Evolutionary conservation across 75 land plant species (phyloP).

Genomic region (Pseudotsuga menziesii): DNA sequence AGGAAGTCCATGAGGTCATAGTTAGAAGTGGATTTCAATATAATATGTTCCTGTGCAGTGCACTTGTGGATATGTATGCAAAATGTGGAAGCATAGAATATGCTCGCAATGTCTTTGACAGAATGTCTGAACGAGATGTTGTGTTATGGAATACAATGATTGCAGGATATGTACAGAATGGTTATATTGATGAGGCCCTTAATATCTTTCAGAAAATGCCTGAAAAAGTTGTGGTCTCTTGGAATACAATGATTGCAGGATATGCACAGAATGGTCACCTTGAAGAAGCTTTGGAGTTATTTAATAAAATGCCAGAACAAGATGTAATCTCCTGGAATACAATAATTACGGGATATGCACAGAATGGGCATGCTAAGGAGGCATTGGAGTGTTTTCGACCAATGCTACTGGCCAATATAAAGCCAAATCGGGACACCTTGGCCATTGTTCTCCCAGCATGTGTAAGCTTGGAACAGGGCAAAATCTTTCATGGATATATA

Average conservation of each 20-base stretch:
- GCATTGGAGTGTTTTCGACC: constrained; percentile 25
- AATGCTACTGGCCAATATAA: constrained; percentile 17
- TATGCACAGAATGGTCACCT: no score
- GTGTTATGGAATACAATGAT: constrained; percentile 52
- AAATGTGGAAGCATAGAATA: constrained; percentile 36
- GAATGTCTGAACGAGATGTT: constrained; percentile 32
- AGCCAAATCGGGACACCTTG: neutral
- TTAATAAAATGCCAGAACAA: neutral
- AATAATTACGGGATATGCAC: no score
- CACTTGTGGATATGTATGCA: constrained; percentile 34
- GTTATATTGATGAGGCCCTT: constrained; percentile 10
- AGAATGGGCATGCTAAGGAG: constrained; percentile 9
- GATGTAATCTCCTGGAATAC: no score
- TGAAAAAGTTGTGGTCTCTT: no score
- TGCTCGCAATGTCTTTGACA: constrained; percentile 39
- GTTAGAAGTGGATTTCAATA: constrained; percentile 13
- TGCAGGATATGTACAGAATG: constrained; percentile 22
- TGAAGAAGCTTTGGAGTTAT: no score
- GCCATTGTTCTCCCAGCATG: no score
- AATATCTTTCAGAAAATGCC: constrained; percentile 16
- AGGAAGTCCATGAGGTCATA: constrained; percentile 7
- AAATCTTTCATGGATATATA: constrained; percentile 1
- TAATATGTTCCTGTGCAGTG: constrained; percentile 18
- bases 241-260: no score
- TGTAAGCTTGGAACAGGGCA: neutral